Base-by-base conservation (phyloP, 805 yeast species). In the Candida rishiriensis region DNA sequence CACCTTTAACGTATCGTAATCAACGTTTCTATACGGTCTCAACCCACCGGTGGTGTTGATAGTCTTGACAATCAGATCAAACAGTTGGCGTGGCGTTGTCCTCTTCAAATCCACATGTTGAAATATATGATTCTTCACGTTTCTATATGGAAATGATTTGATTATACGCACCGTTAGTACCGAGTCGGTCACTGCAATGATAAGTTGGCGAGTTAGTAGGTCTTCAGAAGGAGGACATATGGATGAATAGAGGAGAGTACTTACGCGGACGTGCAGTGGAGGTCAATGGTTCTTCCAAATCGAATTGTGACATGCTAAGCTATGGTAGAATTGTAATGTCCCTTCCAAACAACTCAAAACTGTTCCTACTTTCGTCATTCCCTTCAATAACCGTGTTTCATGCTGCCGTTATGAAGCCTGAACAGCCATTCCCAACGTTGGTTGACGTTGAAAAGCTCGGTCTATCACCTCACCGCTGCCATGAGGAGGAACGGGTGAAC, bases 131-230 rank as follows among this genome's bases (percentile, higher is more conserved):
- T 87, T 88, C 60, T 82, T 83, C 40, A 88, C 90, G 55, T 91
- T 89, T 67, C 97, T 75, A 66, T 85, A 88, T 18, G 93, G 91
- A 62, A 93, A 93, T 1, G 97, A 88, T 61, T 91, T 91, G 57
- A 93, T 79, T 17, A 93, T 77, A 46, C 99, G 77, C 6, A 93
- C 74, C 0, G 99, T 93, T 35, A 93, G 65, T 12, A 88, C 79
- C 0, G 96, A 82, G 59, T 80, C 82, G 3, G 81, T 71, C 21
- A 74, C 76, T 66, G 29, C 13, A n/a, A 5, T 14, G 6, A n/a
- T 15, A 29, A 15, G 9, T 30, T 14, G 31, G 16, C 14, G 31
- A 32, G 50, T 34, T 35, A 41, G 39, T 43, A n/a, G 17, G 14
- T 36, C 29, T 14, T 17, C n/a, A 8, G 11, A 6, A 12, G 13